Evolutionary conservation across 78 protist species (phyloP).

Genomic region (Dictyostelium citrinum): DNA sequence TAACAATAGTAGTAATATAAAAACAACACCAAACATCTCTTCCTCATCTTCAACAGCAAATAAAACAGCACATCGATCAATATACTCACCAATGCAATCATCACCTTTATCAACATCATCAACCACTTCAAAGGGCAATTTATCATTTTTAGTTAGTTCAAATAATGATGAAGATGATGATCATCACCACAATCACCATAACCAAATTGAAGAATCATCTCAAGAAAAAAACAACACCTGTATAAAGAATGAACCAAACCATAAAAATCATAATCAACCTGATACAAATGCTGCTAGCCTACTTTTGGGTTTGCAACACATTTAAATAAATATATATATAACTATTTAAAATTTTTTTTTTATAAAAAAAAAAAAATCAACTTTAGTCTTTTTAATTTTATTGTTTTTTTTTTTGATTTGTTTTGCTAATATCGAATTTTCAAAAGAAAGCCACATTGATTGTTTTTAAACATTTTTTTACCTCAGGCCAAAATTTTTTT

Average conservation of each 20-base stretch:
- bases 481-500: too few relatives aligned
- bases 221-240: not conserved
- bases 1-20: not conserved
- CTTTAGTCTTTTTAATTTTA: too few relatives aligned
- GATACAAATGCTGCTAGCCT: not conserved
- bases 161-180: not conserved
- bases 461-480: too few relatives aligned
- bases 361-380: not conserved
- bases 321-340: not conserved
- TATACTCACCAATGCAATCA: not conserved
- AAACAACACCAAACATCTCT: not conserved
- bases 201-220: not conserved
- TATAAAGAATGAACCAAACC: not conserved
- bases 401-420: too few relatives aligned
- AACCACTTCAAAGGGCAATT: constrained; percentile 47
- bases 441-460: too few relatives aligned
- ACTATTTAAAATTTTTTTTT: not conserved
- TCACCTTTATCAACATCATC: constrained; percentile 4
- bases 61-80: not conserved
- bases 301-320: constrained; percentile 10
- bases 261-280: not conserved
- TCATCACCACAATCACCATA: too few relatives aligned
- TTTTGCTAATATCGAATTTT: too few relatives aligned
- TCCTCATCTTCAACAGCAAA: not conserved
- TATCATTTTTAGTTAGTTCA: constrained; percentile 46